phyloP scores from a whole-genome alignment of 495 filamentous ascomycete species.

The Talaromyces trachyspermus region DNA sequence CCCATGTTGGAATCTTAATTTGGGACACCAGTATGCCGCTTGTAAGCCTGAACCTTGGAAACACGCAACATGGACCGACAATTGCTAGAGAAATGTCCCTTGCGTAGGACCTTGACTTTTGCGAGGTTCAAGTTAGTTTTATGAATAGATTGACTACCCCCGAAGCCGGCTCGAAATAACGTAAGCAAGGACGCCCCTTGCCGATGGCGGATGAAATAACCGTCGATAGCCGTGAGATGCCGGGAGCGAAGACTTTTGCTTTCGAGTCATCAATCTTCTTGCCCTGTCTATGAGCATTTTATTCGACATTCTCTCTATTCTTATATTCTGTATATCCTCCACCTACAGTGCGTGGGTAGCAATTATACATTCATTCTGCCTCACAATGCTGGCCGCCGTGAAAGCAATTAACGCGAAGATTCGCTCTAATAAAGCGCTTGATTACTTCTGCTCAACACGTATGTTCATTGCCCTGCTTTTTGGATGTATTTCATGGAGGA shows the following conservation, averaged over 20 bases:
- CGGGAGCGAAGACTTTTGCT: background rate
- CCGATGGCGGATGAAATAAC: background rate
- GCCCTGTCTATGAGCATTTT: background rate
- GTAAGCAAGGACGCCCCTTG: background rate
- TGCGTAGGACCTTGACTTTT: too few relatives aligned
- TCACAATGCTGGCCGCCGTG: constrained; percentile 76
- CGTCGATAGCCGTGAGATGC: background rate
- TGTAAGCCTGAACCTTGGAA: too few relatives aligned
- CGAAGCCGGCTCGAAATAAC: background rate
- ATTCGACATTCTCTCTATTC: background rate
- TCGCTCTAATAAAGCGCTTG: constrained; percentile 72
- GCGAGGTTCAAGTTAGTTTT: too few relatives aligned
- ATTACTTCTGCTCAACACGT: constrained; percentile 98
- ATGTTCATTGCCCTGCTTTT: constrained; percentile 34
- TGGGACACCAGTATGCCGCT: too few relatives aligned
- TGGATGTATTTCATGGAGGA: background rate
- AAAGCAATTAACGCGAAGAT: constrained; percentile 95
- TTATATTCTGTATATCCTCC: background rate
- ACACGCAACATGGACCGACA: too few relatives aligned
- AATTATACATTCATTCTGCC: background rate
- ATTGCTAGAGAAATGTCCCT: too few relatives aligned
- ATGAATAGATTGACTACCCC: too few relatives aligned
- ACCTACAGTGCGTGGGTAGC: background rate
- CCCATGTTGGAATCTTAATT: too few relatives aligned
- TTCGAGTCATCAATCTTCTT: background rate